A percentile compares a stretch with the other conserved stretches of the same genome.
These are phyloP conservation scores for Yamadazyma insecticola DNA, from an alignment of 805 yeast genomes.

Conservation along the genomic window DNA sequence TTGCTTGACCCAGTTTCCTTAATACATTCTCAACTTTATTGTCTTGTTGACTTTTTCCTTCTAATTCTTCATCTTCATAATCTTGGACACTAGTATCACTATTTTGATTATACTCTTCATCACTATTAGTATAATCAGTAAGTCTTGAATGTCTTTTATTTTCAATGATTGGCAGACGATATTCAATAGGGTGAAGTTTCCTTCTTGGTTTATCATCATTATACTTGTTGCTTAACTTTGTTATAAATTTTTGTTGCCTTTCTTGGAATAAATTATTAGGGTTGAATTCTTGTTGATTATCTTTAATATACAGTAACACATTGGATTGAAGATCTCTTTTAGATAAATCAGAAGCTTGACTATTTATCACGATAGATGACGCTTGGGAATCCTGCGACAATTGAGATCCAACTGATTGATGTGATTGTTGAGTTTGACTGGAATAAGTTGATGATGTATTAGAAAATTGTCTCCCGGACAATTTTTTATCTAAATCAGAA, in stretches of 20 bases:
- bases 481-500: no score
- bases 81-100: no score
- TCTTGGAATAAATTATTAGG: conserved; percentile 36
- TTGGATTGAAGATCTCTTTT: conserved; percentile 24
- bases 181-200: not conserved
- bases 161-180: no score
- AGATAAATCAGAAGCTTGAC: conserved; percentile 14
- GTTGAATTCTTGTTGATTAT: conserved; percentile 18
- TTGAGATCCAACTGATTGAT: conserved; percentile 13
- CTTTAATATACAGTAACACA: conserved; percentile 32
- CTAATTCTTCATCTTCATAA: no score
- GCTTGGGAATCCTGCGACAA: not conserved
- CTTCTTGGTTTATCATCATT: conserved; percentile 8
- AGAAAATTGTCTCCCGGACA: conserved; percentile 10
- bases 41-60: no score
- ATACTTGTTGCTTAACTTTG: conserved; percentile 25
- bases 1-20: conserved; percentile 3
- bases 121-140: conserved; percentile 1
- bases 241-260: conserved; percentile 27
- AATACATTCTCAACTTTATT: conserved; percentile 4
- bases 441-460: conserved; percentile 10
- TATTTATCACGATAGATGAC: conserved; percentile 13
- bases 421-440: conserved; percentile 18
- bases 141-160: no score
- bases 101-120: not conserved